A percentile compares a stretch with the other conserved stretches of the same genome.
Conservation (phyloP, 1,284 basidiomycete species). For the Rhodotorula sp. region DNA sequence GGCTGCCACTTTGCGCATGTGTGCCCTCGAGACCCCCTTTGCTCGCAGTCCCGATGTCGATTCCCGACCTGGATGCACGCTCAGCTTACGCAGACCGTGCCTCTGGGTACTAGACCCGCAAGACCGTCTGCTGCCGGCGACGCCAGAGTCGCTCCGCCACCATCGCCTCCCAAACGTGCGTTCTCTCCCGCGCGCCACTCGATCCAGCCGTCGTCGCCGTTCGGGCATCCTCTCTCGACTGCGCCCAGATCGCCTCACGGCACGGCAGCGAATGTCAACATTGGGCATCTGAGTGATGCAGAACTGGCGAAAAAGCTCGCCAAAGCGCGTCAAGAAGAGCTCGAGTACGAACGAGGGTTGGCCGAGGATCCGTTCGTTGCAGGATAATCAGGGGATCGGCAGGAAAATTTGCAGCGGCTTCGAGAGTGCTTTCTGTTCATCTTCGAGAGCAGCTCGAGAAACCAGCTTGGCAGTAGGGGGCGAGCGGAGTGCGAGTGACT, state of each 20-base stretch:
- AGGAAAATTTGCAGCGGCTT: no score
- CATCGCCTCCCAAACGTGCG: background rate
- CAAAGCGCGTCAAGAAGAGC: constrained; percentile 5
- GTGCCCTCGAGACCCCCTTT: background rate
- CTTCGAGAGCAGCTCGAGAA: no score
- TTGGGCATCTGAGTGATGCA: background rate
- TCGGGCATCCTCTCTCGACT: background rate
- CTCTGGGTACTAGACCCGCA: no score
- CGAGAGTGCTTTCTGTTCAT: no score
- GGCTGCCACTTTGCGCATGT: constrained; percentile 23
- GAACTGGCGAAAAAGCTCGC: constrained; percentile 4
- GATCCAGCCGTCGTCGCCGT: constrained; percentile 5
- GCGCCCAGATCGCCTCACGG: no score
- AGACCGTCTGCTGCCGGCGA: no score
- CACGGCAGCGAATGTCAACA: background rate
- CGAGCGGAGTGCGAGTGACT: no score
- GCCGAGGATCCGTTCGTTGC: constrained; percentile 14
- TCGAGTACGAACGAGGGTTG: constrained; percentile 7
- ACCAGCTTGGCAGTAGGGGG: no score
- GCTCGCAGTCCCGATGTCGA: background rate
- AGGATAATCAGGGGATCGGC: no score
- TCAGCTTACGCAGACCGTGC: no score
- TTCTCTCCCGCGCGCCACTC: background rate
- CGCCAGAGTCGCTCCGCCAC: background rate
- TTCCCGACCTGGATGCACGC: constrained; percentile 6